A percentile compares a stretch with the other conserved stretches of the same genome.
Evolutionary conservation across 805 yeast genomes (phyloP).

Genomic region (Cyberlindnera sargentensis): DNA sequence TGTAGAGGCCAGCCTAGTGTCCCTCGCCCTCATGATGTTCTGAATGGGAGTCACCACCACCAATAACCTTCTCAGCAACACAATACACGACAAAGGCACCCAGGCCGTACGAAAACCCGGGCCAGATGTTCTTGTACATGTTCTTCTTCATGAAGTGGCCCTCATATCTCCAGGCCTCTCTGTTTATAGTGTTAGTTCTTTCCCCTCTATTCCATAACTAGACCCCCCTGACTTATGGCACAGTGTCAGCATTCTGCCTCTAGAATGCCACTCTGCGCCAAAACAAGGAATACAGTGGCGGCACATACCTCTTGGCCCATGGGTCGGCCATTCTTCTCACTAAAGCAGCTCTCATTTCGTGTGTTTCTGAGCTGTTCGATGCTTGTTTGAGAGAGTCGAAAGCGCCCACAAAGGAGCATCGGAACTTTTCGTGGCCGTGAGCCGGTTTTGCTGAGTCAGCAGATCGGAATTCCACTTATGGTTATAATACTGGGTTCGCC

Average conservation of each 20-base stretch:
- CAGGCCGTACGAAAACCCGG: conserved; percentile 74
- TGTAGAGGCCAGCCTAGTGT: neutral
- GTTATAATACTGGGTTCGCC: no score
- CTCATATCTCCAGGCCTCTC: conserved; percentile 90
- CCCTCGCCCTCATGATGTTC: conserved; percentile 2
- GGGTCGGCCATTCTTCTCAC: conserved; percentile 31
- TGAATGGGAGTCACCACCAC: conserved; percentile 5
- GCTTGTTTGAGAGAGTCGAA: no score
- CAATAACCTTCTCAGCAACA: conserved; percentile 28
- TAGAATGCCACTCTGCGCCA: no score
- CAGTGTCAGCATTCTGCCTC: no score
- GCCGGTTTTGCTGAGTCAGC: no score
- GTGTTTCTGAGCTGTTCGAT: no score
- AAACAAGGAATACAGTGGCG: neutral
- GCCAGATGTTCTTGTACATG: conserved; percentile 65
- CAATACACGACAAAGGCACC: conserved; percentile 66
- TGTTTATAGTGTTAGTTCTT: conserved; percentile 18
- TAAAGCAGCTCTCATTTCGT: conserved; percentile 14
- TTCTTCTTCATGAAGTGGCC: conserved; percentile 70
- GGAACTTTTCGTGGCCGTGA: no score
- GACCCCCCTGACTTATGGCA: no score
- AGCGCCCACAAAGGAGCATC: no score
- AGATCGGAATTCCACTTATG: no score
- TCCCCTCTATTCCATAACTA: no score
- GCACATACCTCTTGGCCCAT: conserved; percentile 39